Base-by-base conservation (phyloP, 2,329 filamentous ascomycete genomes). In the Cylindrodendrum hubeiense region DNA sequence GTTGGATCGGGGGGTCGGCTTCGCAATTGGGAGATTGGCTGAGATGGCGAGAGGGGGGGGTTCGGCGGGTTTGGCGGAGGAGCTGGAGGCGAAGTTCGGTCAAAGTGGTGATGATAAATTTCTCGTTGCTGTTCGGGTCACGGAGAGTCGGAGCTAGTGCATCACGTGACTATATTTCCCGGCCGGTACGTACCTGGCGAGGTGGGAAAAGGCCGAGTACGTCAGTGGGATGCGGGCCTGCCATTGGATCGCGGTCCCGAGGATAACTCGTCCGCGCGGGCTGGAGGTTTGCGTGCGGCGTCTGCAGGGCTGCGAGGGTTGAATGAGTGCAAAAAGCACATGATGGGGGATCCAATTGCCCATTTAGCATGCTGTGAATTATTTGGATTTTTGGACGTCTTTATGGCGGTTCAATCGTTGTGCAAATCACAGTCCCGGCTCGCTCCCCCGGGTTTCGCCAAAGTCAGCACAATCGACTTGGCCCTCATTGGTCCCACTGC, bases 101-200 rank as follows among this genome's bases (percentile, higher is more conserved):
- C 37, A 39, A 57, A 60, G 66, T 68, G 67, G 67, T 76, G 79
- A 79, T 77, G 79, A 81, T 83, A 83, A 83, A 82, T 83, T 83
- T 83, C 81, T 83, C 81, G 80, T 77, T 75, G 71, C 61, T 73
- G 68, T 58, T 71, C 64, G 65, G 71, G 63, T 62, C 65, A 65
- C 71, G 70, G 71, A 70, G 71, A 64, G 74, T 75, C 74, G 76
- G 75, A 76, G 74, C 74, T 77, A 70, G 71, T 10, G 0, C 0
- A 5, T 78, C 76, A 78, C 76, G 76, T 78, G 76, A 69, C 34
- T 19, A 28, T 7, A 5, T 39, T n/a, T 39, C 15, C 15, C 8
- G 33, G 4, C 30, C 9, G 33, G 33, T 62, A 62, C 51, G 51
- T 62, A 62, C 41, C 34, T 33, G 8, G n/a, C 41, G 19, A 6